These are phyloP conservation scores for Sedum album DNA, from an alignment of 164 flowering plant species.

Conservation along the genomic window DNA sequence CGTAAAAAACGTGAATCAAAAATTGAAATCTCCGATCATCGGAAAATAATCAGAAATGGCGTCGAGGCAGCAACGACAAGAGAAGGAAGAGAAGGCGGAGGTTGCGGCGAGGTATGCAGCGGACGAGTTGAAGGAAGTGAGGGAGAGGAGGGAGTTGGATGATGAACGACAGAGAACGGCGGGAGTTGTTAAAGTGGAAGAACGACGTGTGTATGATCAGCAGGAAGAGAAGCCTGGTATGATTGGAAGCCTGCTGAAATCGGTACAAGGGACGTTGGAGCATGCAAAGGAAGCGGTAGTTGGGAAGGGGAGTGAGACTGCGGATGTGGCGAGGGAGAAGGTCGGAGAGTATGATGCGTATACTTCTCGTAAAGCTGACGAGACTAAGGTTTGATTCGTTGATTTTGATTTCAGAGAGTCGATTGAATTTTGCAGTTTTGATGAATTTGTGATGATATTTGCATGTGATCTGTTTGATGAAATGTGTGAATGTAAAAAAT, in stretches of 20 bases:
- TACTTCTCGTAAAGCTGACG: constrained; percentile 16
- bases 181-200: constrained; percentile 11
- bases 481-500: background rate
- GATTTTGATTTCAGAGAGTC: background rate
- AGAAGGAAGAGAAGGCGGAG: constrained; percentile 32
- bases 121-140: constrained; percentile 1
- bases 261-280: constrained; percentile 38
- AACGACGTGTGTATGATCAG: background rate
- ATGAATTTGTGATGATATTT: too few species aligned
- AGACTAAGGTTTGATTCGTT: constrained; percentile 1
- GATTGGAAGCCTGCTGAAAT: constrained; percentile 29
- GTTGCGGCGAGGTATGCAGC: constrained; percentile 31
- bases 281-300: constrained; percentile 49
- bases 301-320: constrained; percentile 23
- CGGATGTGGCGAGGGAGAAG: constrained; percentile 12
- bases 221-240: constrained; percentile 28
- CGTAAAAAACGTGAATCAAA: too few species aligned
- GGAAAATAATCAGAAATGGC: constrained; percentile 22
- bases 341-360: constrained; percentile 4
- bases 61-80: constrained; percentile 23
- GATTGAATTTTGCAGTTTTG: background rate
- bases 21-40: background rate
- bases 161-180: background rate
- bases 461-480: too few species aligned
- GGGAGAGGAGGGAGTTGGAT: background rate